Percentiles rank a stretch among this genome's conserved stretches.
These are phyloP conservation scores for Styphnolobium japonicum DNA, from an alignment of 306 rosid species.

Conservation along the genomic window DNA sequence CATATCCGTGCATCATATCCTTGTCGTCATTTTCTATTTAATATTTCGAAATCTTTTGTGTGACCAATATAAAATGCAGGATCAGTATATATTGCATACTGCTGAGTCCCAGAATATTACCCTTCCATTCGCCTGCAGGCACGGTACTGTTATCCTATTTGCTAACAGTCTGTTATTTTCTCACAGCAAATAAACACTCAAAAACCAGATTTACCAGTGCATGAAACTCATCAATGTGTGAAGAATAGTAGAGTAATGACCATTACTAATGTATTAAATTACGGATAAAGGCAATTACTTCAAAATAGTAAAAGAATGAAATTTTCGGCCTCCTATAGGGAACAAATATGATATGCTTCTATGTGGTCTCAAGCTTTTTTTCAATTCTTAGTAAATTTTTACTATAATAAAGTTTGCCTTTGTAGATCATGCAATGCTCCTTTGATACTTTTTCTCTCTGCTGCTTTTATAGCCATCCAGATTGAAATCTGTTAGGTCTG, in stretches of 20 bases:
- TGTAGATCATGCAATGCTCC: neutral
- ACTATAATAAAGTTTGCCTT: neutral
- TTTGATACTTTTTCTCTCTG: neutral
- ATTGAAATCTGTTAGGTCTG: neutral
- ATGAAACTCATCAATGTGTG: neutral
- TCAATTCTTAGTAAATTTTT: neutral
- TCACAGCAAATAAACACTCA: neutral
- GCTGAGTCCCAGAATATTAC: constrained; percentile 83
- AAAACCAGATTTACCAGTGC: neutral
- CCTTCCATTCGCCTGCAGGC: constrained; percentile 99
- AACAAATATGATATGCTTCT: neutral
- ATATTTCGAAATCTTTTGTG: neutral
- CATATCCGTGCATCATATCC: too few species aligned
- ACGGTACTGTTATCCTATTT: constrained; percentile 64
- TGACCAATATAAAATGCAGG: constrained; percentile 52
- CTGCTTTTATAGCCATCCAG: neutral
- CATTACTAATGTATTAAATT: neutral
- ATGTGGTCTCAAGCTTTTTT: neutral
- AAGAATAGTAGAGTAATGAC: neutral
- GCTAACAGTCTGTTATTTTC: neutral
- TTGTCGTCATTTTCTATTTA: too few species aligned
- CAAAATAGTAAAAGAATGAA: neutral
- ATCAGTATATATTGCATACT: constrained; percentile 89
- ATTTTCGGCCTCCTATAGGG: neutral
- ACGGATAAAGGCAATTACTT: neutral